Evolutionary conservation across 345 rosid genomes (phyloP), one percentile per base, ranked within the genome.

Genomic region (Clausena lansium): DNA sequence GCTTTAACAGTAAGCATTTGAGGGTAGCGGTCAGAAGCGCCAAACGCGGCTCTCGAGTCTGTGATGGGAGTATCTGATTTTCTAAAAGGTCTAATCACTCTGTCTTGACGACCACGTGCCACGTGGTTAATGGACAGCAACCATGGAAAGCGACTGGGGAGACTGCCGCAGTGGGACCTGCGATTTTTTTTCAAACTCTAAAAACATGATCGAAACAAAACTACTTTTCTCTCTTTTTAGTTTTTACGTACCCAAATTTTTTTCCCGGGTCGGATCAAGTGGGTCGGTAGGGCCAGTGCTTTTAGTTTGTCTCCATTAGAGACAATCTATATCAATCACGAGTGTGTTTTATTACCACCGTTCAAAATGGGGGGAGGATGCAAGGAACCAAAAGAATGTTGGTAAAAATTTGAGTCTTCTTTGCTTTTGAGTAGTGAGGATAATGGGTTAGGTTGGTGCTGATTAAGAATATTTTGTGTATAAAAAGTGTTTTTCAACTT

Each of bases 31-130:
- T 24, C 35, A 58, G 71, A 65, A 54, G 77, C 81, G 79, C 77
- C 75, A 77, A 82, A 79, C 85, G 83, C 81, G 87, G 83, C 79
- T 54, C 74, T 80, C 35, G n/a, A 20, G 72, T 7, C 27, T 36
- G 17, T 47, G 50, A 0, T 41, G 2, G 54, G 54, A 47, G 76
- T 41, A 59, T 35, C 19, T 57, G 54, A 70, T 59, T 71, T 77
- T 60, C 67, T 33, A 25, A 58, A 14, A 13, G 67, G 58, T 74
- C 68, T 9, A 39, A 30, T 61, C 58, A 38, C 24, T 22, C 72
- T 20, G 71, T 41, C 17, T 64, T 71, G 47, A 33, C 36, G 7
- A 33, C 75, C 85, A 82, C 83, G 84, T 79, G 85, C 77, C 85
- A 85, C 87, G 87, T 79, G 87, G 83, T 41, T 35, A 65, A 75